These are phyloP conservation scores for Trametes cinnabarina DNA, from an alignment of 768 basidiomycete species.

Conservation along the genomic window DNA sequence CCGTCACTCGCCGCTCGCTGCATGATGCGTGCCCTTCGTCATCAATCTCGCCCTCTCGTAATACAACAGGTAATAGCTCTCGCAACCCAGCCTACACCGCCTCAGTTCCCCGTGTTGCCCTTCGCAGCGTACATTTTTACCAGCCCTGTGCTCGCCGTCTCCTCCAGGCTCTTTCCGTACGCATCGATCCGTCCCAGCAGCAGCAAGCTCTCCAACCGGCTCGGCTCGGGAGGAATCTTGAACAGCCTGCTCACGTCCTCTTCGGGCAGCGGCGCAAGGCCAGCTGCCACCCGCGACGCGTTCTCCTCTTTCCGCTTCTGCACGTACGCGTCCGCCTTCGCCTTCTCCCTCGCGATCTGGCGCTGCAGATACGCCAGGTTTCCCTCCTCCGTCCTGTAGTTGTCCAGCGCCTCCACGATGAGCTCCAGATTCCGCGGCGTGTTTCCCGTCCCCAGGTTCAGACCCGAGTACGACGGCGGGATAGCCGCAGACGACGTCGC, in stretches of 20 bases:
- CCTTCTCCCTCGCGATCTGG: slow-evolving; percentile 84
- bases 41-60: background rate
- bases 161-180: slow-evolving; percentile 73
- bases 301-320: slow-evolving; percentile 91
- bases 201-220: slow-evolving; percentile 82
- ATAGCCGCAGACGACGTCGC: slow-evolving; percentile 44
- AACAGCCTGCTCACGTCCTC: slow-evolving; percentile 82
- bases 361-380: slow-evolving; percentile 86
- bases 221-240: slow-evolving; percentile 87
- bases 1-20: background rate
- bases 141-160: slow-evolving; percentile 54
- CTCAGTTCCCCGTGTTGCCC: slow-evolving; percentile 31
- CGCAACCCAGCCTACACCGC: slow-evolving; percentile 2
- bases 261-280: slow-evolving; percentile 82
- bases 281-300: slow-evolving; percentile 70
- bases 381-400: slow-evolving; percentile 86
- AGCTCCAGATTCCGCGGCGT: slow-evolving; percentile 78
- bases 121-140: slow-evolving; percentile 85
- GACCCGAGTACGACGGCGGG: slow-evolving; percentile 60
- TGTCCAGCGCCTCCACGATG: slow-evolving; percentile 82
- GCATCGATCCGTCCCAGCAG: slow-evolving; percentile 86
- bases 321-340: slow-evolving; percentile 74
- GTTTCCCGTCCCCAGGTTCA: slow-evolving; percentile 69
- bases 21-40: slow-evolving; percentile 1
- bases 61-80: slow-evolving; percentile 4